Base-by-base conservation (phyloP, 495 filamentous ascomycete genomes). In the Sordaria brevicollis region DNA sequence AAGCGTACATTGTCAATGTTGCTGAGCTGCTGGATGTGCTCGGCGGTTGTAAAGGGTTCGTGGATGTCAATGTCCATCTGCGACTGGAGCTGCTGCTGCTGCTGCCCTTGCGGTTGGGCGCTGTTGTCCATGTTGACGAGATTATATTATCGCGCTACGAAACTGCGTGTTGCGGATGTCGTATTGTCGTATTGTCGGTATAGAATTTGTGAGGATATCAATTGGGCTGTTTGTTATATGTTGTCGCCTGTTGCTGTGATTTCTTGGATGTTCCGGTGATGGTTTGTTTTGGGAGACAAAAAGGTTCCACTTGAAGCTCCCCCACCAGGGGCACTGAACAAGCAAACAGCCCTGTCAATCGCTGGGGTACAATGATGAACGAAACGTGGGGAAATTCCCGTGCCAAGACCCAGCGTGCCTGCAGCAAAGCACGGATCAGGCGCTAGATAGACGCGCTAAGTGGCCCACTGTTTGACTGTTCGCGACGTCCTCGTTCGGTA, bases 21-120 rank as follows among this genome's bases (percentile, higher is more conserved):
- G 74, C 85, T 89, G 49, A 97, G 86, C 72, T 94, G 90, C 67
- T 88, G 86, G 69, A 97, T 93, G 67, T 89, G 90, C 75, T 93
- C 89, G 6, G 85, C 85, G 21, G 87, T 84, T 31, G 85, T 90
- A 73, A 89, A 89, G 65, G 80, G 82, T 15, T 74, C 67, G 71
- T 79, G 77, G 67, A 76, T 73, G 68, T 76, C 74, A 43, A 73
- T 66, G 29, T 21, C 65, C 35, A 62, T 62, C 5, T 62, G 49
- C 5, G 49, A 62, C 67, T 33, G 13, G 11, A 31, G 67, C 33
- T 35, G 49, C n/a, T n/a, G n/a, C n/a, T 69, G 9, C n/a, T n/a
- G 35, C 7, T 35, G 65, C n/a, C 41, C 21, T 37, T 41, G 67
- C 3, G 72, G 67, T 65, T 73, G 69, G 5, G 71, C 6, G 15